Conservation (phyloP, 2,329 filamentous ascomycete genomes). For the Calonectria ilicicola region DNA sequence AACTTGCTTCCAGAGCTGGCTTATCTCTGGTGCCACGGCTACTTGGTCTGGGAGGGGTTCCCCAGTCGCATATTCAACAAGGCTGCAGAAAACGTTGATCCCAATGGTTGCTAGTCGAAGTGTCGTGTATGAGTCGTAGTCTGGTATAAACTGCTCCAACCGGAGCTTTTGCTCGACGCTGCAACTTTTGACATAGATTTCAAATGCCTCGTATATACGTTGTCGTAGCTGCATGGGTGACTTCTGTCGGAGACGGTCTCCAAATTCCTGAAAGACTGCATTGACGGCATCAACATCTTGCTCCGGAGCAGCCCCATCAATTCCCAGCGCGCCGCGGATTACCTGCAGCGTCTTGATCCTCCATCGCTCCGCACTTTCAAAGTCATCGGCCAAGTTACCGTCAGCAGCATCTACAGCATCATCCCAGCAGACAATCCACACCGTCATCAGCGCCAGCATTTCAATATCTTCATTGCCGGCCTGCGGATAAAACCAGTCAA, state of each 20-base stretch:
- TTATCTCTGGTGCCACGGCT: constrained; percentile 12
- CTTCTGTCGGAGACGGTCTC: constrained; percentile 20
- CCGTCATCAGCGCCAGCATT: constrained; percentile 39
- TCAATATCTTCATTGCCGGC: constrained; percentile 32
- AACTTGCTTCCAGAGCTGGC: constrained; percentile 39
- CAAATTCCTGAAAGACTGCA: constrained; percentile 41
- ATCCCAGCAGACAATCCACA: constrained; percentile 50
- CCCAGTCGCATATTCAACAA: constrained; percentile 41
- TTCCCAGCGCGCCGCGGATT: constrained; percentile 30
- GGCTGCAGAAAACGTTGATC: constrained; percentile 39
- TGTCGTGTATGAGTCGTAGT: constrained; percentile 44
- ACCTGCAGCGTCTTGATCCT: constrained; percentile 38
- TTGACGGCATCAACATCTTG: constrained; percentile 36
- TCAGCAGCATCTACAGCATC: constrained; percentile 47
- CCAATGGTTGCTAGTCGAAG: constrained; percentile 45
- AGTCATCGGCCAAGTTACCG: constrained; percentile 42
- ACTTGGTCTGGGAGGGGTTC: constrained; percentile 24
- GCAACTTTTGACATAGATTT: constrained; percentile 41
- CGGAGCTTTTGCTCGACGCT: constrained; percentile 44
- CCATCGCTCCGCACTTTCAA: constrained; percentile 40
- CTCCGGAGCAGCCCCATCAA: constrained; percentile 7
- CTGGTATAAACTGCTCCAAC: constrained; percentile 37
- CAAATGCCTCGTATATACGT: constrained; percentile 37
- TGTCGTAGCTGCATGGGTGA: constrained; percentile 28
- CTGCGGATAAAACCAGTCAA: constrained; percentile 39